Evolutionary conservation across 2,329 filamentous ascomycete species (phyloP).

Genomic region (Coccinonectria pachysandricola): DNA sequence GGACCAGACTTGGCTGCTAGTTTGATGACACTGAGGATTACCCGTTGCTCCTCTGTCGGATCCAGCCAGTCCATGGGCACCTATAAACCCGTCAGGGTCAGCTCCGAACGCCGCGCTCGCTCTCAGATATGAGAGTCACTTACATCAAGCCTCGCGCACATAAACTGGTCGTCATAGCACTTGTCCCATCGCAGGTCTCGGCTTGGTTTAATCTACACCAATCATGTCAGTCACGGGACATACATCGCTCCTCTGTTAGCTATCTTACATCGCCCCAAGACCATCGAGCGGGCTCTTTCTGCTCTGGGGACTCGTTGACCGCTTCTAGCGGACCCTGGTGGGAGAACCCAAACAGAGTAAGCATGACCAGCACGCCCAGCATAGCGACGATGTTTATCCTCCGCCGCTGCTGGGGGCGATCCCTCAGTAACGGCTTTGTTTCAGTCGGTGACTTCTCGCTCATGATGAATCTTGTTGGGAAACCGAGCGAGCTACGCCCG

Average conservation of each 20-base stretch:
- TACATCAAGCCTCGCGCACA: constrained; percentile 26
- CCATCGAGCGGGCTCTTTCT: too few relatives aligned
- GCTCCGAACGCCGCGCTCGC: background rate
- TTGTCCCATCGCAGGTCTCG: constrained; percentile 19
- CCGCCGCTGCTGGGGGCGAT: constrained; percentile 3
- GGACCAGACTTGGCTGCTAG: constrained; percentile 21
- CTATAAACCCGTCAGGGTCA: constrained; percentile 8
- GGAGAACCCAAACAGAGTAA: constrained; percentile 13
- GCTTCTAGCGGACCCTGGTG: constrained; percentile 8
- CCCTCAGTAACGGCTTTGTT: constrained; percentile 8
- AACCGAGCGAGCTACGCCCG: too few relatives aligned
- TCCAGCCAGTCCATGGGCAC: constrained; percentile 27
- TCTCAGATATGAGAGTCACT: constrained; percentile 1
- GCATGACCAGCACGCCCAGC: constrained; percentile 11
- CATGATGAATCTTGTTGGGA: constrained; percentile 11
- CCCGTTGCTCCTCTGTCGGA: constrained; percentile 17
- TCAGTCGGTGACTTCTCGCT: constrained; percentile 8
- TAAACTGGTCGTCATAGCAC: constrained; percentile 21
- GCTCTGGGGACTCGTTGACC: too few relatives aligned
- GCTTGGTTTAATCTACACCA: constrained; percentile 28
- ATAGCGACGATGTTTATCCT: constrained; percentile 4
- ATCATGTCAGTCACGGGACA: too few relatives aligned
- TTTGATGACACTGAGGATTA: constrained; percentile 23
- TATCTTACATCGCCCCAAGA: constrained; percentile 20
- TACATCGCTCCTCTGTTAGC: too few relatives aligned